A percentile compares a stretch with the other conserved stretches of the same genome.
Conservation (phyloP, 2,329 filamentous ascomycete species). For the Alternaria solani region DNA sequence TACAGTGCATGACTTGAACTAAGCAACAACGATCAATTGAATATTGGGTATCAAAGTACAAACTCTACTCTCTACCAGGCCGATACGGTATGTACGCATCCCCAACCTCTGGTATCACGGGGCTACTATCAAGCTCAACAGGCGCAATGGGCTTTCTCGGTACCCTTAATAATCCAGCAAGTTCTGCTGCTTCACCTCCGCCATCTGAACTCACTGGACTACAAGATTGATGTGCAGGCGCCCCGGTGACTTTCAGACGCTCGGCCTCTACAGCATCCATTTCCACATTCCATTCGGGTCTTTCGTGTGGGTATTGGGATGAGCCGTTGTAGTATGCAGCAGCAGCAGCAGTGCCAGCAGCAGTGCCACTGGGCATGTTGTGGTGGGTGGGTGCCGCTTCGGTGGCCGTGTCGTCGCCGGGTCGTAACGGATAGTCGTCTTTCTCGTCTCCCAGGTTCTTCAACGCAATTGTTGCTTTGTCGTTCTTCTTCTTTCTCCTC, state of each 20-base stretch:
- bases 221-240: neutral
- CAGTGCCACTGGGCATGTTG: neutral
- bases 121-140: conserved; percentile 28
- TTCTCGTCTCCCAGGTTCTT: conserved; percentile 14
- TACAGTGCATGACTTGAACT: too few species aligned
- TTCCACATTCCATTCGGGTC: conserved; percentile 34
- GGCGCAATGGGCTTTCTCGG: conserved; percentile 29
- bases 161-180: conserved; percentile 24
- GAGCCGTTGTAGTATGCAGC: neutral
- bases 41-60: neutral
- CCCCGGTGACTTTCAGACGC: conserved; percentile 11
- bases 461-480: conserved; percentile 2
- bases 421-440: neutral
- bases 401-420: neutral
- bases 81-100: conserved; percentile 23
- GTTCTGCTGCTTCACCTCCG: conserved; percentile 9
- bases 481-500: conserved; percentile 23
- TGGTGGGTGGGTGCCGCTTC: neutral
- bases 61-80: conserved; percentile 7
- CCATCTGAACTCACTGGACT: neutral
- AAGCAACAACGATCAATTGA: neutral
- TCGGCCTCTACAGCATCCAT: conserved; percentile 31
- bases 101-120: conserved; percentile 20
- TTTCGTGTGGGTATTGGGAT: conserved; percentile 12
- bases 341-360: neutral